Base-by-base conservation (phyloP, 2,329 filamentous ascomycete species). In the Fusarium sp. region DNA sequence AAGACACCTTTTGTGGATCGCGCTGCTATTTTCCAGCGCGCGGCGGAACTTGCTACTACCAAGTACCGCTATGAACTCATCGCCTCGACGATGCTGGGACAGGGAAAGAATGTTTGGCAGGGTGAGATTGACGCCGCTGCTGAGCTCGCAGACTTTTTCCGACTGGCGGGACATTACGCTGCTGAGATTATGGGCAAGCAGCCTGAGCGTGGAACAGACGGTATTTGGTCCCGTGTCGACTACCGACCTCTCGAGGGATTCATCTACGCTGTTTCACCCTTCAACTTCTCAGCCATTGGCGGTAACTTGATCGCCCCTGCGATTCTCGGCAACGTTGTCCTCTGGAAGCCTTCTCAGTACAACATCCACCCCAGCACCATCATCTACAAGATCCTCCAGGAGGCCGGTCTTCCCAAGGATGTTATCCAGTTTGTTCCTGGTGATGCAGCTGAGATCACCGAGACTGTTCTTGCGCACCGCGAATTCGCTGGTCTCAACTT, bases 61-160 rank as follows among this genome's bases (percentile, higher is more conserved):
- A 98, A 98, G 83, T 98, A 98, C 82, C 89, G 96, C 77, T 97
- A 97, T 82, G 93, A 98, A 55, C 88, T 98, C 71, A 97, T 98
- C 91, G 95, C 96, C 6, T 89, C 93, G 29, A 98, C 96, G 5
- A 97, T 98, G 89, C 84, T 97, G 26, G 95, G 95, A 54, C 95
- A 99, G 83, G 95, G 96, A 75, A 98, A 98, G 88, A 98, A 98
- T 79, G 93, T 93, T 38, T 98, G 94, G 94, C 96, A 98, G 82
- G 95, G 95, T 5, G 95, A 98, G 86, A 98, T 98, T 66, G 95
- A 98, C 79, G 88, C 94, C 29, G 95, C 95, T 10, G 95, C 95
- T 7, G 96, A 98, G 85, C 82, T 97, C 73, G 91, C 89, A 71
- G 95, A 98, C 79, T 98, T 98, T 82, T 84, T 98, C 78, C 89